Base-by-base conservation (phyloP, 257 asterid species). In the Osmanthus fragrans region DNA sequence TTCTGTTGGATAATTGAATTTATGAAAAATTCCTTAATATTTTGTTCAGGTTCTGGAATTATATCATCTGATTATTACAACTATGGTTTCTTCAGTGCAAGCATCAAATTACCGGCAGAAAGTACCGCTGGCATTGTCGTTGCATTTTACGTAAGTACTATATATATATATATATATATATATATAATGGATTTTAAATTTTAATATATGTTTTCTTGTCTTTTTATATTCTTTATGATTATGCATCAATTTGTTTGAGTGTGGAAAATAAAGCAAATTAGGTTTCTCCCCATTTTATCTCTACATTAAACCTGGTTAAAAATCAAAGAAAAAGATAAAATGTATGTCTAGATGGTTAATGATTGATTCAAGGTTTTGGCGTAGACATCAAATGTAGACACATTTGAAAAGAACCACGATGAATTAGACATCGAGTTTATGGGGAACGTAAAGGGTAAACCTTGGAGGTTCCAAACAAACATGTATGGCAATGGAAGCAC, bases 381-480 rank as follows among this genome's bases (percentile, higher is more conserved):
- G 45, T 27, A 93, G 99, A 89, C 94, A 73, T 95, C 99, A 66
- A 95, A 95, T 71, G 94, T 81, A 73, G 98, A 93, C 80, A 92
- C 90, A 37, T 95, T 93, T 77, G 99, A 95, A 82, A 92, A 73
- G 91, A 95, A 90, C 80, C 98, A 95, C 72, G 98, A 95, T 42
- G 98, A 95, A 87, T 73, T 95, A 78, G 99, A 95, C 82, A 86
- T 93, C 0, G 99, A 95, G 82, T 95, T 95, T 74, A 37, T 95
- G 79, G 99, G 99, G 7, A 93, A 95, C 56, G 81, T 86, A 15
- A 80, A 86, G 13, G 98, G 97, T 15, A 85, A 85, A 36, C 92
- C 98, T 45, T 95, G 98, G 99, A 88, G 97, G 75, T 93, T 93
- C 74, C 99, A 95, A 65, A 93, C 98, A 1, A 95, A 95, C 79